Evolutionary conservation across 1,139 yeast genomes (phyloP).

Genomic region (Yamadazyma aaseri): DNA sequence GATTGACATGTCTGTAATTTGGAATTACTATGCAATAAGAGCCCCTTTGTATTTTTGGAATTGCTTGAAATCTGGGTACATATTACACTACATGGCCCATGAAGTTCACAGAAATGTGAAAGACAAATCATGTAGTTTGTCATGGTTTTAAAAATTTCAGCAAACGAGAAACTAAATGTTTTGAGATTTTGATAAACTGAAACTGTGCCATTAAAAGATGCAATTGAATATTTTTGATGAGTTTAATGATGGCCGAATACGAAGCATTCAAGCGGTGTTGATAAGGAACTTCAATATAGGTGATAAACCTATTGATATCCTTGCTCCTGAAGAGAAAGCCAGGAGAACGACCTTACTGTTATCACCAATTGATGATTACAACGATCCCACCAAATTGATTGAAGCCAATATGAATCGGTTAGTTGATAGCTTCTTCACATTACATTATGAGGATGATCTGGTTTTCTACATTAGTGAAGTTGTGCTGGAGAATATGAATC

Average conservation of each 20-base stretch:
- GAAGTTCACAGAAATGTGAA: constrained; percentile 84
- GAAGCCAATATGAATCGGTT: constrained; percentile 15
- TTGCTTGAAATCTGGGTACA: constrained; percentile 54
- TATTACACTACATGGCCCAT: constrained; percentile 76
- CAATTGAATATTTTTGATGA: not conserved
- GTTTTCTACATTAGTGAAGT: constrained; percentile 40
- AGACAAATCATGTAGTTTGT: constrained; percentile 49
- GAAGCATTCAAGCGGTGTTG: constrained; percentile 12
- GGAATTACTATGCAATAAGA: constrained; percentile 25
- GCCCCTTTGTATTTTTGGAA: constrained; percentile 7
- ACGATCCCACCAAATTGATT: constrained; percentile 10
- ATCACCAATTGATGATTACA: constrained; percentile 5
- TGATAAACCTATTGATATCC: not conserved
- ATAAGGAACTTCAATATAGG: constrained; percentile 11
- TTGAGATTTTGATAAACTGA: too few species aligned
- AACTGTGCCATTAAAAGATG: too few species aligned
- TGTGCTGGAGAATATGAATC: constrained; percentile 22
- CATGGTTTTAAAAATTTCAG: too few species aligned
- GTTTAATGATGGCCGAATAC: constrained; percentile 13
- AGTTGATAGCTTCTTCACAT: constrained; percentile 28
- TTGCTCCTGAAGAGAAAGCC: not conserved
- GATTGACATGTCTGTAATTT: constrained; percentile 56
- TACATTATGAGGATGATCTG: constrained; percentile 20
- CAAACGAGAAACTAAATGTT: too few species aligned
- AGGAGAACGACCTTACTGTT: constrained; percentile 8